These are phyloP conservation scores for Pterocarpus macrocarpus DNA, from an alignment of 306 rosid species.

Conservation along the genomic window DNA sequence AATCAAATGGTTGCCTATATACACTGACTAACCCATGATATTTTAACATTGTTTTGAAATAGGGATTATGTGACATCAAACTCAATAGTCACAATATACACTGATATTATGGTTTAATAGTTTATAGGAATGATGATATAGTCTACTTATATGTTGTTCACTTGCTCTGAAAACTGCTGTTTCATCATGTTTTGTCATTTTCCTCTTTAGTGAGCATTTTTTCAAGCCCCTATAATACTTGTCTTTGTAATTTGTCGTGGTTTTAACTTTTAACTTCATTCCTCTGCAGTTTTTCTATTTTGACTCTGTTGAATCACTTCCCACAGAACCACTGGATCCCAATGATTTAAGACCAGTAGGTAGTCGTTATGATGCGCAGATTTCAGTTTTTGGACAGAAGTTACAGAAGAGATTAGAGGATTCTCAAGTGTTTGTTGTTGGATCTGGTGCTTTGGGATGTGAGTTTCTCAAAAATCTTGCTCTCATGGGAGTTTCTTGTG, in stretches of 20 bases:
- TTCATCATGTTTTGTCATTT: neutral
- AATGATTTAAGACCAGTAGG: constrained; percentile 70
- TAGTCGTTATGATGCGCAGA: constrained; percentile 89
- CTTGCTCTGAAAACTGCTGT: neutral
- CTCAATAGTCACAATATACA: neutral
- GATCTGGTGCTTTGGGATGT: constrained; percentile 93
- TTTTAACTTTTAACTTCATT: constrained; percentile 30
- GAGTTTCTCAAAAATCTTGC: constrained; percentile 88
- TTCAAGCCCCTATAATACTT: neutral
- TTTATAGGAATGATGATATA: neutral
- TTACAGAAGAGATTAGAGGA: constrained; percentile 86
- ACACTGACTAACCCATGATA: neutral
- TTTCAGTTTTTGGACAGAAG: constrained; percentile 86
- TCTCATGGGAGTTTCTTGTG: constrained; percentile 92
- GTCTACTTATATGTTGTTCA: neutral
- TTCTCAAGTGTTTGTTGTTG: constrained; percentile 78
- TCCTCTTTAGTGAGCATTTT: constrained; percentile 3
- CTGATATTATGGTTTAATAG: neutral
- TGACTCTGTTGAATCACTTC: constrained; percentile 90
- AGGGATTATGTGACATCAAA: neutral
- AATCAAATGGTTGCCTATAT: too few relatives aligned
- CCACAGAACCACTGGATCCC: constrained; percentile 69
- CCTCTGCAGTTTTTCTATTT: constrained; percentile 84
- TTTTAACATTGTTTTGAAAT: neutral
- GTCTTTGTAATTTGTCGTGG: constrained; percentile 32